These are phyloP conservation scores for Suillus placidus DNA, from an alignment of 768 basidiomycete species.

Conservation along the genomic window DNA sequence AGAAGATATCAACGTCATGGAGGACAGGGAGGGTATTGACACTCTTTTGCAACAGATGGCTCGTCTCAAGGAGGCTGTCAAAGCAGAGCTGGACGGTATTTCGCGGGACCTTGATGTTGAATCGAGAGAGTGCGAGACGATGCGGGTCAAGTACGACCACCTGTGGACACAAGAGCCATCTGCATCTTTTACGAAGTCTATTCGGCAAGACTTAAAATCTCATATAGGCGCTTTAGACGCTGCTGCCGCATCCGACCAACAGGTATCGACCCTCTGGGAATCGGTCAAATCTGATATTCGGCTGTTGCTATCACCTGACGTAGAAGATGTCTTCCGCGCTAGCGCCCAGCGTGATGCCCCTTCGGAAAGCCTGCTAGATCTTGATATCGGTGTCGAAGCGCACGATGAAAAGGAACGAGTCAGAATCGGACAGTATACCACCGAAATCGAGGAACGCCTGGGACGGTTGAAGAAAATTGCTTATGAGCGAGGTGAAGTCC, in stretches of 20 bases:
- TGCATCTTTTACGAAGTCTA: constrained; percentile 65
- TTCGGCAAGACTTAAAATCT: constrained; percentile 79
- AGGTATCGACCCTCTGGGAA: constrained; percentile 75
- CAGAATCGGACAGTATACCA: constrained; percentile 66
- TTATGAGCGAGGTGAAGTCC: constrained; percentile 79
- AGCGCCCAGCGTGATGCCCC: constrained; percentile 44
- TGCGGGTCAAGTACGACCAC: constrained; percentile 86
- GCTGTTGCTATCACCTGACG: constrained; percentile 57
- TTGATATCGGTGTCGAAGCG: constrained; percentile 65
- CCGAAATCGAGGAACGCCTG: constrained; percentile 78
- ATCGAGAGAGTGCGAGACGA: constrained; percentile 83
- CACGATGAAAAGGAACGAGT: constrained; percentile 69
- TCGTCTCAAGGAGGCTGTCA: constrained; percentile 59
- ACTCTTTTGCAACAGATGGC: constrained; percentile 59
- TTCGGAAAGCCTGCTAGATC: constrained; percentile 61
- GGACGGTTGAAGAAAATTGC: constrained; percentile 80
- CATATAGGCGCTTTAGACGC: constrained; percentile 73
- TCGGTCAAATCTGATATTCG: constrained; percentile 65
- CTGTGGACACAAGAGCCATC: constrained; percentile 87
- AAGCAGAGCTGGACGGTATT: constrained; percentile 61
- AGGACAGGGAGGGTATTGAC: constrained; percentile 71
- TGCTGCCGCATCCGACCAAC: constrained; percentile 76
- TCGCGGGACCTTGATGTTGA: constrained; percentile 78
- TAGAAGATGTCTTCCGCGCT: constrained; percentile 66
- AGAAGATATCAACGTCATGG: constrained; percentile 71